Conservation (phyloP, 2,329 filamentous ascomycete genomes). For the Colletotrichum kahawae region DNA sequence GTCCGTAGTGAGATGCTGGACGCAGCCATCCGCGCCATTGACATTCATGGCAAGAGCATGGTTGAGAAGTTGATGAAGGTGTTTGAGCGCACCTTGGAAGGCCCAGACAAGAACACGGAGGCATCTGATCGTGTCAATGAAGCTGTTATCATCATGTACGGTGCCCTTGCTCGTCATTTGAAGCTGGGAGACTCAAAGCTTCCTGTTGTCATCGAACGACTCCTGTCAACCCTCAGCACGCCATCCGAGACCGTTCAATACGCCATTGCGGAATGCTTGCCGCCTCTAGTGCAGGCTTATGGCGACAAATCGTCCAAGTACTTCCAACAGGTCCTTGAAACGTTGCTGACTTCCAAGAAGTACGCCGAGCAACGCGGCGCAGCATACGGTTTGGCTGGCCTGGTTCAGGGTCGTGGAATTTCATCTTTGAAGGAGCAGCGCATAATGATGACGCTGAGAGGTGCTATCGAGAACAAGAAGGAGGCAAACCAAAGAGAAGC, state of each 20-base stretch:
- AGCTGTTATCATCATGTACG: constrained; percentile 96
- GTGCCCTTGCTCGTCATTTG: constrained; percentile 88
- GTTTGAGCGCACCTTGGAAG: constrained; percentile 87
- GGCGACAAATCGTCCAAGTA: constrained; percentile 80
- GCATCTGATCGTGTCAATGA: constrained; percentile 91
- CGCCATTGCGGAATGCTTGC: constrained; percentile 91
- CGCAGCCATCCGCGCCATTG: constrained; percentile 81
- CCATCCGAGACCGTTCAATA: constrained; percentile 97
- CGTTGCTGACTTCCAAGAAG: constrained; percentile 84
- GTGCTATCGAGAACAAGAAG: constrained; percentile 93
- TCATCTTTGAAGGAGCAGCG: constrained; percentile 82
- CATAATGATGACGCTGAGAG: constrained; percentile 80
- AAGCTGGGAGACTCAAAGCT: constrained; percentile 85
- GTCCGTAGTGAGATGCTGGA: constrained; percentile 93
- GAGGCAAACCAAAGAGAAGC: constrained; percentile 88
- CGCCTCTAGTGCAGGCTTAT: constrained; percentile 85
- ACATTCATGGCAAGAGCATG: constrained; percentile 78
- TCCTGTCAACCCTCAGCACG: constrained; percentile 87
- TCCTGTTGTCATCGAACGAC: constrained; percentile 83
- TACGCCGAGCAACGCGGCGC: constrained; percentile 94
- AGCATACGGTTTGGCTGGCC: constrained; percentile 90
- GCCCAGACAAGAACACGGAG: constrained; percentile 80
- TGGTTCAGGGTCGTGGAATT: constrained; percentile 88
- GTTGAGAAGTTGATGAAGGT: constrained; percentile 91
- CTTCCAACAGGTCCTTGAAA: constrained; percentile 79